These are phyloP conservation scores for Ascodesmis nigricans DNA, from an alignment of 495 filamentous ascomycete genomes.

Conservation along the genomic window DNA sequence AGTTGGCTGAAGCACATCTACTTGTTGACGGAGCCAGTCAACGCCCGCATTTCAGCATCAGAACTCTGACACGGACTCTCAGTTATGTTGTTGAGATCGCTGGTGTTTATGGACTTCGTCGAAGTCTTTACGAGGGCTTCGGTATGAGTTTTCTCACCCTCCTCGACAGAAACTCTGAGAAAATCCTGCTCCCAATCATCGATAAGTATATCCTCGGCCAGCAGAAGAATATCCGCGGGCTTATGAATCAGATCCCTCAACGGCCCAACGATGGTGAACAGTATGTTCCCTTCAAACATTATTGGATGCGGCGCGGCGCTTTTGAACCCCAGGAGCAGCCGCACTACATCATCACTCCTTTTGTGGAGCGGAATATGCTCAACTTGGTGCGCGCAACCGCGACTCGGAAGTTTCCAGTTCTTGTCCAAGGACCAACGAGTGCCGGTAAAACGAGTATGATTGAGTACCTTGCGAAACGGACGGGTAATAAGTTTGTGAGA, in stretches of 20 bases:
- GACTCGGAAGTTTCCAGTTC: conserved; percentile 71
- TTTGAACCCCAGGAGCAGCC: conserved; percentile 43
- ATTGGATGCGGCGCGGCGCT: conserved; percentile 68
- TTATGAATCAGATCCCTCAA: conserved; percentile 51
- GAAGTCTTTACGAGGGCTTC: conserved; percentile 84
- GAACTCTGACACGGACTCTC: conserved; percentile 77
- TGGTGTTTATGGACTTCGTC: conserved; percentile 63
- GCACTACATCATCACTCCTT: conserved; percentile 92
- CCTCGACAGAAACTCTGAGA: conserved; percentile 54
- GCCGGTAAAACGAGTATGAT: conserved; percentile 99
- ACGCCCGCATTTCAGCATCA: conserved; percentile 83
- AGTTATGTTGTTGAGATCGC: conserved; percentile 68
- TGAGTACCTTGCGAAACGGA: conserved; percentile 84
- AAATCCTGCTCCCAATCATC: conserved; percentile 54
- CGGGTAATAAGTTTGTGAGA: conserved; percentile 86
- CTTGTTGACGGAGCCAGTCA: conserved; percentile 87
- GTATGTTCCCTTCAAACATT: conserved; percentile 78
- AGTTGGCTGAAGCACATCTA: conserved; percentile 51
- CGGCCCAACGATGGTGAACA: conserved; percentile 46
- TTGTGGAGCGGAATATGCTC: conserved; percentile 77
- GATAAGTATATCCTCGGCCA: conserved; percentile 54
- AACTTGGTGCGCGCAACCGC: conserved; percentile 85
- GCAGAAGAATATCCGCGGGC: conserved; percentile 39
- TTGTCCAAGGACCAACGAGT: conserved; percentile 95
- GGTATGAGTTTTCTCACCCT: conserved; percentile 95